Evolutionary conservation across 768 basidiomycete species (phyloP), one percentile per base, ranked within the genome.

Genomic region (Lyophyllum shimeji): DNA sequence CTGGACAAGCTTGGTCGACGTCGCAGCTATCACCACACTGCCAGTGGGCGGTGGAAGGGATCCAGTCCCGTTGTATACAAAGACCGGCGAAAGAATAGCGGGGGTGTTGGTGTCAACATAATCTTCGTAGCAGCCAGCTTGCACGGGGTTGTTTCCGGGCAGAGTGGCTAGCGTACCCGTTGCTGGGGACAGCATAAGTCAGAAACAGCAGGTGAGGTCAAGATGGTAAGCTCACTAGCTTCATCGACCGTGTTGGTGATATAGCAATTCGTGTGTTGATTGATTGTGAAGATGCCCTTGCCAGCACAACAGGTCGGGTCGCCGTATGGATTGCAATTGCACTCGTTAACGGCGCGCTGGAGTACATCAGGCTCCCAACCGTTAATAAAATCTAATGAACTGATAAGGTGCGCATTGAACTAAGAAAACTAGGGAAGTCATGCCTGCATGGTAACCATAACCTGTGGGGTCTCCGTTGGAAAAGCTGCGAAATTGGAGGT

Each of bases 341-440:
- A 78, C 27, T 69, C 67, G 57, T 80, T 72, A 23, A 83, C 64
- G 11, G 78, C 81, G n/a, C 65, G 66, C 49, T 73, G 65, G 1
- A 83, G 71, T 9, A 78, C 67, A n/a, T 68, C 72, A 2, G 59
- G 55, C 44, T 78, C 73, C 82, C 82, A 84, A 2, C 82, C 80
- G 55, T 78, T 77, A 52, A 69, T 67, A 60, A 75, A 79, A 58
- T 78, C 74, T 76, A 46, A 7, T 13, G 18, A 4, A 9, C 18
- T 29, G 9, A 24, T 21, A 12, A 27, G 11, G 12, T 3, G 13
- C 12, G 17, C 2, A 2, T 18, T 9, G 8, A 29, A 13, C 3
- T 4, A 9, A 17, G 7, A 29, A 31, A 40, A 5, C 1, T 42
- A 43, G 17, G 15, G 27, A 21, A n/a, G 3, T 8, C 20, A 17